These are phyloP conservation scores for Hansenula lynferdii DNA, from an alignment of 1,139 yeast genomes.

Conservation along the genomic window DNA sequence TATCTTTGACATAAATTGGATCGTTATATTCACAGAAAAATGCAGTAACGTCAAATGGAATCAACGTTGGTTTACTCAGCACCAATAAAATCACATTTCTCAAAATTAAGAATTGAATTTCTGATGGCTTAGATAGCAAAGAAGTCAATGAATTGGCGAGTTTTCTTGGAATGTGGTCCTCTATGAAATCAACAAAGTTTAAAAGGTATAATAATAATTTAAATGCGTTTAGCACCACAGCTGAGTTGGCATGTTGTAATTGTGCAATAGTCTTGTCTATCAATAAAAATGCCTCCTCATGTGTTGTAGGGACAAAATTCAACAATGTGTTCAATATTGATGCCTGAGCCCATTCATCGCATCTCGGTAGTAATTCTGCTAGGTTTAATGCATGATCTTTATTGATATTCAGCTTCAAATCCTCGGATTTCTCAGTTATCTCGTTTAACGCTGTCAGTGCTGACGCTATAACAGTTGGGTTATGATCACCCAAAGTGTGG, in stretches of 20 bases:
- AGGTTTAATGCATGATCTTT: constrained; percentile 50
- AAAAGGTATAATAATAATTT: constrained; percentile 67
- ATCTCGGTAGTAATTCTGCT: constrained; percentile 38
- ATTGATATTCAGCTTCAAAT: constrained; percentile 51
- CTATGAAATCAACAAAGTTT: constrained; percentile 52
- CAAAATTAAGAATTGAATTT: constrained; percentile 76
- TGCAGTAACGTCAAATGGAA: constrained; percentile 63
- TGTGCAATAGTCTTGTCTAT: constrained; percentile 70
- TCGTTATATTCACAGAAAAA: constrained; percentile 84
- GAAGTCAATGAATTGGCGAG: constrained; percentile 72
- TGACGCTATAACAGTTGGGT: constrained; percentile 63
- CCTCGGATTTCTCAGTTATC: constrained; percentile 47
- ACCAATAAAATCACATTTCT: constrained; percentile 76
- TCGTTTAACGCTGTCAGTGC: constrained; percentile 67
- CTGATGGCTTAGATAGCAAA: constrained; percentile 72
- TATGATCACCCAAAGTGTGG: constrained; percentile 47
- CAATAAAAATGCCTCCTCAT: constrained; percentile 59
- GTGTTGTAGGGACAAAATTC: constrained; percentile 66
- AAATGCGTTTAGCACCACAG: constrained; percentile 76
- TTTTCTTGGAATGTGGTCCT: constrained; percentile 43
- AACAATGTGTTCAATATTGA: constrained; percentile 63
- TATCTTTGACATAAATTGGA: constrained; percentile 84
- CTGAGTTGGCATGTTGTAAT: constrained; percentile 74
- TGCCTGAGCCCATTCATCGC: constrained; percentile 81
- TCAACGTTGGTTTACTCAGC: constrained; percentile 58